These are phyloP conservation scores for Aspergillus sp. DNA, from an alignment of 2,329 filamentous ascomycete genomes.

Conservation along the genomic window DNA sequence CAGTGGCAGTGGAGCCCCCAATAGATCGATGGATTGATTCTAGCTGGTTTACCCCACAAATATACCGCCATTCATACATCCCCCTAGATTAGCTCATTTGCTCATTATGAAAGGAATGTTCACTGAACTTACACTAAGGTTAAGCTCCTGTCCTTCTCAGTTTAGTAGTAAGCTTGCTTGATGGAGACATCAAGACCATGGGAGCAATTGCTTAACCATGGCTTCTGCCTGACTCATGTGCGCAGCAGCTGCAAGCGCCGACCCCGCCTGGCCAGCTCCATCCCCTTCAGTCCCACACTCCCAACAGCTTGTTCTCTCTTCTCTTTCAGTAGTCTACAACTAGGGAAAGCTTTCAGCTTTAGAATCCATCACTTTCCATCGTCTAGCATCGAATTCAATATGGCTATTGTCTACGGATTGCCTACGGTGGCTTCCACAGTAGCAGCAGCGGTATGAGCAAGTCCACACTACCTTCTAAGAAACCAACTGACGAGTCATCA, in stretches of 20 bases:
- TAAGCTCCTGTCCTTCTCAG: no score
- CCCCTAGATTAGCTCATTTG: no score
- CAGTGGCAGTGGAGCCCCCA: no score
- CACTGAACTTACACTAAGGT: no score
- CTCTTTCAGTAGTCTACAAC: not conserved
- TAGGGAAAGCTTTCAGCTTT: not conserved
- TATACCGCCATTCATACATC: no score
- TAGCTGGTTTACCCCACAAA: no score
- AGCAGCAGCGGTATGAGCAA: constrained; percentile 1
- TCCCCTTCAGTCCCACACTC: not conserved
- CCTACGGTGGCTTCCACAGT: not conserved
- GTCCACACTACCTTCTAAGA: not conserved
- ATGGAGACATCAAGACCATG: not conserved
- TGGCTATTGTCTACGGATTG: constrained; percentile 4
- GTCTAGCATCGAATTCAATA: not conserved
- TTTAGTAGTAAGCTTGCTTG: not conserved
- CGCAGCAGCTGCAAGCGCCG: not conserved
- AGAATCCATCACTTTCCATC: no score
- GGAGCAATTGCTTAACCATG: not conserved
- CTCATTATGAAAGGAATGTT: no score
- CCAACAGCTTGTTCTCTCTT: not conserved
- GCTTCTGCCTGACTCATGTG: not conserved
- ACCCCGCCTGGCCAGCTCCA: not conserved
- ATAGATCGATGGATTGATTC: no score
- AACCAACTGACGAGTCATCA: not conserved